Percentiles rank a stretch among this genome's conserved stretches.
phyloP scores from a whole-genome alignment of 495 filamentous ascomycete genomes.

The Cercophora newfieldiana region DNA sequence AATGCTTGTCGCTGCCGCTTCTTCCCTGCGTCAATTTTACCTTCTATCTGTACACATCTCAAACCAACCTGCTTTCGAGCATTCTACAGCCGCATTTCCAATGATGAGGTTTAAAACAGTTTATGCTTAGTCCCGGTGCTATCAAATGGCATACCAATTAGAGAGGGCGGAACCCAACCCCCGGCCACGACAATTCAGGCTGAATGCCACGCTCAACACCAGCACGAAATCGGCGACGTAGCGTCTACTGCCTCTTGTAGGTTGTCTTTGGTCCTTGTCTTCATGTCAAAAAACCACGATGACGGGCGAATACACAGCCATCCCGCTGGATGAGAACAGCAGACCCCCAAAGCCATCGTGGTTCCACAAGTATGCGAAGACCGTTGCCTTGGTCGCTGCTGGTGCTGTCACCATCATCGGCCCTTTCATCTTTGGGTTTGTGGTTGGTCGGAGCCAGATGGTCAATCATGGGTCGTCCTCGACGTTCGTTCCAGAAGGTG shows the following conservation, averaged over 20 bases:
- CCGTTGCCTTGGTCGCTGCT: background rate
- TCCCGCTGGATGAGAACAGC: background rate
- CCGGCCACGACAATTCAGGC: background rate
- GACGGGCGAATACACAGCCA: conserved; percentile 2
- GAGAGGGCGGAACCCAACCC: background rate
- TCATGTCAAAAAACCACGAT: background rate
- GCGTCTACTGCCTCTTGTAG: background rate
- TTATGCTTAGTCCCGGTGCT: too few relatives aligned
- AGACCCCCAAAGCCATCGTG: background rate
- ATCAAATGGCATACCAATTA: too few relatives aligned
- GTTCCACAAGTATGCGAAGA: background rate
- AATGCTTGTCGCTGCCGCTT: too few relatives aligned
- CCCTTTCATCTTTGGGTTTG: background rate
- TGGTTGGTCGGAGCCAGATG: background rate
- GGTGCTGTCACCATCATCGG: background rate
- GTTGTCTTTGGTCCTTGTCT: background rate
- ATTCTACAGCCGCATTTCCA: too few relatives aligned
- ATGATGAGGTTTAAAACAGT: too few relatives aligned
- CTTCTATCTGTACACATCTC: too few relatives aligned
- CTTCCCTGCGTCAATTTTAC: too few relatives aligned
- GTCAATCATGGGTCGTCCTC: background rate
- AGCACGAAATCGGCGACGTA: background rate
- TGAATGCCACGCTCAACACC: background rate
- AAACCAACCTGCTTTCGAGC: too few relatives aligned
- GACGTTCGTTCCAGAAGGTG: background rate